These are phyloP conservation scores for Linnemannia exigua DNA, from an alignment of 192 early-diverging fungal species.

Conservation along the genomic window DNA sequence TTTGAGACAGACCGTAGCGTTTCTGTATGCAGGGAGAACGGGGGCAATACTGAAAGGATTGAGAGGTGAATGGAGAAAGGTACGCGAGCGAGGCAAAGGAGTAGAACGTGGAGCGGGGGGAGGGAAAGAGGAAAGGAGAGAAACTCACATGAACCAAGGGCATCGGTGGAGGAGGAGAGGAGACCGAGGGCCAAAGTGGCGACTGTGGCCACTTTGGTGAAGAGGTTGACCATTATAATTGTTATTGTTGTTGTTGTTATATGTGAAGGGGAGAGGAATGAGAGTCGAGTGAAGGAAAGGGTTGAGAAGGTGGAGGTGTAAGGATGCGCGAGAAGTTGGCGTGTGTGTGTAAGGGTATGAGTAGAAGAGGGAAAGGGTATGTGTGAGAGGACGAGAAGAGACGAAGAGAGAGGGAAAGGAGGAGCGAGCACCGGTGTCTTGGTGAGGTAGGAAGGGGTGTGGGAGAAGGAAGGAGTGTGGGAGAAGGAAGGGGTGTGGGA, in stretches of 20 bases:
- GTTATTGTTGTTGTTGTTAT: too few species aligned
- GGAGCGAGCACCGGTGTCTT: constrained; percentile 32
- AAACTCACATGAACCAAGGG: constrained; percentile 38
- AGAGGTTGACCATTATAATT: constrained; percentile 24
- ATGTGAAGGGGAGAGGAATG: background rate
- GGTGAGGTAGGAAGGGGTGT: constrained; percentile 38
- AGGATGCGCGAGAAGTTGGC: background rate
- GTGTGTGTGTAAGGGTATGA: background rate
- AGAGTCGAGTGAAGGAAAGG: background rate
- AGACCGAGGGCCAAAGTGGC: constrained; percentile 31
- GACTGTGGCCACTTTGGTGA: constrained; percentile 23
- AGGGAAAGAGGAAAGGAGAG: background rate
- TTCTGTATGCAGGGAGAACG: background rate
- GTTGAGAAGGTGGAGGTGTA: background rate
- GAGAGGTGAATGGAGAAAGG: background rate
- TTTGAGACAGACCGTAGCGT: background rate
- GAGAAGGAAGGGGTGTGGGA: background rate
- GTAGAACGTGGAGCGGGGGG: background rate
- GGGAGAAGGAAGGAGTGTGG: background rate
- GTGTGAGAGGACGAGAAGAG: background rate
- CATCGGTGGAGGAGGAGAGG: constrained; percentile 23
- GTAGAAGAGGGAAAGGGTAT: background rate
- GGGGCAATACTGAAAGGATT: too few species aligned
- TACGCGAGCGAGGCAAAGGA: background rate
- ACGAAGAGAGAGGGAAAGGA: background rate